A percentile compares a stretch with the other conserved stretches of the same genome.
Evolutionary conservation across 2,329 filamentous ascomycete genomes (phyloP).

Genomic region (Fusarium scirpi): DNA sequence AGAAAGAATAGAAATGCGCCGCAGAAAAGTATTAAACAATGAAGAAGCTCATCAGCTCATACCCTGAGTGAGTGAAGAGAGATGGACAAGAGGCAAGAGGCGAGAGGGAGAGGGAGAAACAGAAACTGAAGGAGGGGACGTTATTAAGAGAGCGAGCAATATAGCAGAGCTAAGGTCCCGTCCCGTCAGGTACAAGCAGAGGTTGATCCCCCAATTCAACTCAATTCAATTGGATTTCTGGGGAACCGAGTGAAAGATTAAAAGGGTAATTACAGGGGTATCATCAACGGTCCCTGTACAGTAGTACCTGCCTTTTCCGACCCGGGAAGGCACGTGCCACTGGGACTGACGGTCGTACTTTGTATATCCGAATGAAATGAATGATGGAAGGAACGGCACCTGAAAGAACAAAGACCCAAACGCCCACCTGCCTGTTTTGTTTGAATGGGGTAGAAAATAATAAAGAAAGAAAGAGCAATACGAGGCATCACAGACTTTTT

Average conservation of each 20-base stretch:
- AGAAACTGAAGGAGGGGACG: conserved; percentile 28
- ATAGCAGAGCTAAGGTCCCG: background rate
- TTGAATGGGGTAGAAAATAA: background rate
- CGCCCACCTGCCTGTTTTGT: background rate
- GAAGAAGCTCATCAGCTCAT: conserved; percentile 11
- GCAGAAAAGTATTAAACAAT: conserved; percentile 8
- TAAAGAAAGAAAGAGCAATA: conserved; percentile 8
- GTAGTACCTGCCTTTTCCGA: conserved; percentile 37
- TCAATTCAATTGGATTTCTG: conserved; percentile 29
- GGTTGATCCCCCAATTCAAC: conserved; percentile 18
- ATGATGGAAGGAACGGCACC: conserved; percentile 13
- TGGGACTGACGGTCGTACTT: conserved; percentile 5
- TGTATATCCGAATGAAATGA: conserved; percentile 17
- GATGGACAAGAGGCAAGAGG: conserved; percentile 21
- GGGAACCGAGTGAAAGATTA: conserved; percentile 26
- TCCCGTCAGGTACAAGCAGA: background rate
- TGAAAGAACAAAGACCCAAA: conserved; percentile 18
- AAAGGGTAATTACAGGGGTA: conserved; percentile 33
- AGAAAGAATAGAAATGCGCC: conserved; percentile 4
- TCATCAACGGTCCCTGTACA: conserved; percentile 21
- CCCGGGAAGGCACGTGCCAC: conserved; percentile 37
- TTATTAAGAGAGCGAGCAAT: conserved; percentile 15
- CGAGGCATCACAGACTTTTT: background rate
- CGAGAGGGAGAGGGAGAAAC: conserved; percentile 11
- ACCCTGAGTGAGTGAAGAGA: conserved; percentile 3